Percentiles rank a stretch among this genome's conserved stretches.
These are phyloP conservation scores for Pterulicium gracile DNA, from an alignment of 1,284 basidiomycete genomes.

Conservation along the genomic window DNA sequence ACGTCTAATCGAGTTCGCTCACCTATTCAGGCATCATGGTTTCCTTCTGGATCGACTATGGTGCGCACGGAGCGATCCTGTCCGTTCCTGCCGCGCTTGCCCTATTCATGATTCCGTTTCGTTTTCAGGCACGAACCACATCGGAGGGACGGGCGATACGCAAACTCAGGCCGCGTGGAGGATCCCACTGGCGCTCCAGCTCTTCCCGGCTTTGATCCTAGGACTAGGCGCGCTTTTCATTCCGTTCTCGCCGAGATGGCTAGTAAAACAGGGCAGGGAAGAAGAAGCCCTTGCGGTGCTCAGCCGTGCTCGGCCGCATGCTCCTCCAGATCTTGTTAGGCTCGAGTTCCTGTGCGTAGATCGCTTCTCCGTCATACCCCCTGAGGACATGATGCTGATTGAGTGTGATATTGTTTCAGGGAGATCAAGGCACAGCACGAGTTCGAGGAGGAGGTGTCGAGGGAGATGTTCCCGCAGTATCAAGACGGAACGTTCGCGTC, in stretches of 20 bases:
- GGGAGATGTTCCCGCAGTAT: constrained; percentile 46
- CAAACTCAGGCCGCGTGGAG: constrained; percentile 68
- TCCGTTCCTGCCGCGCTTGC: neutral
- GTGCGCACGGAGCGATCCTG: constrained; percentile 13
- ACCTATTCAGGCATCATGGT: constrained; percentile 22
- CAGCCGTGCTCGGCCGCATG: constrained; percentile 47
- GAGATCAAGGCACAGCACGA: constrained; percentile 72
- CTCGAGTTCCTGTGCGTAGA: constrained; percentile 62
- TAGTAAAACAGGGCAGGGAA: constrained; percentile 61
- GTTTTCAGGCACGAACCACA: constrained; percentile 50
- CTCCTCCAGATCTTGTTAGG: constrained; percentile 56
- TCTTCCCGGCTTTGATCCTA: constrained; percentile 62
- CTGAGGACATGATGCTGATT: no score
- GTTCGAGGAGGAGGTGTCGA: constrained; percentile 57
- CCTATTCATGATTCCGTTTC: neutral
- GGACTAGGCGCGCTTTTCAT: constrained; percentile 56
- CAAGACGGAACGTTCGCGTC: constrained; percentile 51
- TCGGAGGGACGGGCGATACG: constrained; percentile 43
- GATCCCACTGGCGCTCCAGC: constrained; percentile 65
- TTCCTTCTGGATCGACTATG: constrained; percentile 77
- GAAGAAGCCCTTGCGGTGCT: constrained; percentile 64
- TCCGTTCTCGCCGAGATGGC: constrained; percentile 68
- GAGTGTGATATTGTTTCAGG: constrained; percentile 27
- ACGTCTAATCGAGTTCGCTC: neutral
- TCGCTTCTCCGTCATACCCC: neutral